Evolutionary conservation across 108 stramenopile species (phyloP).

Genomic region (Conticribra guillardii): DNA sequence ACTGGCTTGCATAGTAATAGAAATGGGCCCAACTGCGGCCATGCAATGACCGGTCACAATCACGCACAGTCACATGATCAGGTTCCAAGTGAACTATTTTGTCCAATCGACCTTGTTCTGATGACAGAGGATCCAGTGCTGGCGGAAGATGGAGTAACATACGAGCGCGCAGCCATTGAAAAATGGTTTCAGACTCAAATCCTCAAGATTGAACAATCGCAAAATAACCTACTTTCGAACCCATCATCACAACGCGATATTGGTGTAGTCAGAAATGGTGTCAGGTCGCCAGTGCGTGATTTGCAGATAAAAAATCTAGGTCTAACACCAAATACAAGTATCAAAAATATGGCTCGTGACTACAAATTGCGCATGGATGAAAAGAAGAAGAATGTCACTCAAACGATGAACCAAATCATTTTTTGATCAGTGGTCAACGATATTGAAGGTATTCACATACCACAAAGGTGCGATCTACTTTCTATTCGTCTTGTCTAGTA

Average conservation of each 20-base stretch:
- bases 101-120: conserved; percentile 68
- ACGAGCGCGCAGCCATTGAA: conserved; percentile 72
- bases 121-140: conserved; percentile 77
- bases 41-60: not conserved
- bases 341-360: conserved; percentile 35
- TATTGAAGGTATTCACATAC: too few relatives aligned
- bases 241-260: conserved; percentile 15
- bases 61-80: not conserved
- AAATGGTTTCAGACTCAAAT: conserved; percentile 50
- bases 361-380: conserved; percentile 17
- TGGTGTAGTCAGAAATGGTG: conserved; percentile 14
- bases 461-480: too few relatives aligned
- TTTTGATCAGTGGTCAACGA: too few relatives aligned
- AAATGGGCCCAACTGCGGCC: not conserved
- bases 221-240: conserved; percentile 13
- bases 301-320: conserved; percentile 20
- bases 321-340: conserved; percentile 32
- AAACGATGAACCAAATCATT: too few relatives aligned
- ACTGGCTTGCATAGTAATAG: conserved; percentile 16
- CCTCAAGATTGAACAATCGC: conserved; percentile 9
- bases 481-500: too few relatives aligned
- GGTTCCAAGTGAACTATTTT: conserved; percentile 45
- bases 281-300: conserved; percentile 25
- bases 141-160: conserved; percentile 81
- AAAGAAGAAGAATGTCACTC: too few relatives aligned